Base-by-base conservation (phyloP, 306 rosid species). In the Vigna nakashimae region DNA sequence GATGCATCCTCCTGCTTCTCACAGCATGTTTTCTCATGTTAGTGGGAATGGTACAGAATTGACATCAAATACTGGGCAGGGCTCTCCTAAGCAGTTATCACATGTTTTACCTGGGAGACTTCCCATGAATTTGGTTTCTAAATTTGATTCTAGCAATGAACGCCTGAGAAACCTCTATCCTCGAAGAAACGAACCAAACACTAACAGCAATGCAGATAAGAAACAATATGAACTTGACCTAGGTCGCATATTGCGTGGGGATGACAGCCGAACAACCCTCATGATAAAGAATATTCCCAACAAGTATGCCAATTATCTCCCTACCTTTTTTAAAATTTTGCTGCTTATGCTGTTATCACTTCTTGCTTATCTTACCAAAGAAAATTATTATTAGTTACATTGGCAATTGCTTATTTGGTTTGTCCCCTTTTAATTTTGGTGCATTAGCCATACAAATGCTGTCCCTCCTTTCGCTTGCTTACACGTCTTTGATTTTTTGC, bases 221-320 rank as follows among this genome's bases (percentile, higher is more conserved):
- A 92, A 86, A 75, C 97, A 88, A 55, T 92, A 71, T 57, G 97
- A 92, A 62, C 97, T 92, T 30, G 95, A 92, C 82, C 38, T 90
- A 51, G 89, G 88, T 69, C 90, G 95, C 73, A 88, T 92, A 73
- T 64, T 83, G 66, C 82, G 67, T 9, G 93, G 95, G 57, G 95
- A 90, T 30, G 97, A 92, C 88, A 81, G 59, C 73, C 85, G 97
- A 70, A 90, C 97, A 51, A 92, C 97, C 0, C 89, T 92, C 67
- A 92, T 92, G 97, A 90, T 92, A 55, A 92, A 92, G 84, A 92
- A 92, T 77, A 92, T 92, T 78, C 97, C 97, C 60, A 92, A 92
- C 86, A 92, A 92, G 97, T 92, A 90, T 46, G 90, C 63, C 26
- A 43, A 51, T 79, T 73, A 34, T 72, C 73, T 76, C 50, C 45